These are phyloP conservation scores for Cercophora newfieldiana DNA, from an alignment of 495 filamentous ascomycete species.

Conservation along the genomic window DNA sequence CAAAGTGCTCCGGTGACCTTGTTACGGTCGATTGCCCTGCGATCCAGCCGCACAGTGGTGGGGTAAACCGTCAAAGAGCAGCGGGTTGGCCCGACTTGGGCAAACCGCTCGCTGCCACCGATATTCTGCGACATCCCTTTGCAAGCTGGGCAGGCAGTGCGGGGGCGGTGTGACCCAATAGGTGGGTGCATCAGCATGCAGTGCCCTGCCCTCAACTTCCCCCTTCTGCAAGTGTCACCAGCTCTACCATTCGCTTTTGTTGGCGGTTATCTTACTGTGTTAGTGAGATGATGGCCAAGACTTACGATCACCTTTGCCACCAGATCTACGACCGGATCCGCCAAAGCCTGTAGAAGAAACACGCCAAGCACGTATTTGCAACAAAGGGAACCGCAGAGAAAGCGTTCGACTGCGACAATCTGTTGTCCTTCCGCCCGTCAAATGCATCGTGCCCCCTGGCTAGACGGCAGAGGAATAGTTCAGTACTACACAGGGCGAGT, in stretches of 20 bases:
- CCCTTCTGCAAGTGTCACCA: background rate
- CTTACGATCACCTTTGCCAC: slow-evolving; percentile 19
- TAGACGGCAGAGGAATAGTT: slow-evolving; percentile 11
- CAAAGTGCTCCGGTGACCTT: too few species aligned
- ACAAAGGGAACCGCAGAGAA: slow-evolving; percentile 28
- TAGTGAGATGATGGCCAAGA: slow-evolving; percentile 1
- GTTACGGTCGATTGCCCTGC: too few species aligned
- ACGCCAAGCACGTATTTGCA: slow-evolving; percentile 30
- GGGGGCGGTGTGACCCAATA: too few species aligned
- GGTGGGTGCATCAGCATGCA: too few species aligned
- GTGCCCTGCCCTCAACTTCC: too few species aligned
- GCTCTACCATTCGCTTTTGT: background rate
- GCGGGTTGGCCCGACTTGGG: too few species aligned
- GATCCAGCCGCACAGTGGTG: too few species aligned
- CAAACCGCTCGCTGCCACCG: too few species aligned
- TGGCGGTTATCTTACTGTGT: too few species aligned
- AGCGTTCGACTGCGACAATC: slow-evolving; percentile 25
- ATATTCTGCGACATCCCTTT: too few species aligned
- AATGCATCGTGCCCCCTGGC: slow-evolving; percentile 20
- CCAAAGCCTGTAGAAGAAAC: slow-evolving; percentile 24
- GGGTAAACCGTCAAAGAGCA: too few species aligned
- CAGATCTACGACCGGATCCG: slow-evolving; percentile 21
- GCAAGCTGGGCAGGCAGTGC: too few species aligned
- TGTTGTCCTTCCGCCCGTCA: slow-evolving; percentile 32
- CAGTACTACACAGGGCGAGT: slow-evolving; percentile 15